Conservation (phyloP, 345 rosid genomes). For the Trapa bicornis region DNA sequence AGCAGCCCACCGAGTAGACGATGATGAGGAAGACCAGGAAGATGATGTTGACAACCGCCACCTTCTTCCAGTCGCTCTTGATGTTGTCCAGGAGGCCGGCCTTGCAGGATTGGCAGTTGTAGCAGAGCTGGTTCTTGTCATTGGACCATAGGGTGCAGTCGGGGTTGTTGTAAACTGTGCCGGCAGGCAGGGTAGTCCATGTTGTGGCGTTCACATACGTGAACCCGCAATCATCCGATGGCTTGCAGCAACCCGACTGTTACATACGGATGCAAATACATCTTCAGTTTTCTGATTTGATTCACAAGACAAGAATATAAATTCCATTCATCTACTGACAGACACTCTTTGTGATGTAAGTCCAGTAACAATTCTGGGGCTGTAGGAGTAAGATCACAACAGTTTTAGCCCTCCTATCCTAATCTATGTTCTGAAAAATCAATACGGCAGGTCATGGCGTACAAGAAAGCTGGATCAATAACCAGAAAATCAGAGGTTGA, state of each 20-base stretch:
- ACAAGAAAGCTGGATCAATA: too few relatives aligned
- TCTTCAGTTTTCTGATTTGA: too few relatives aligned
- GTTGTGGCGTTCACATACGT: constrained; percentile 8
- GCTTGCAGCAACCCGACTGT: constrained; percentile 35
- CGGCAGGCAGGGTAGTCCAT: constrained; percentile 4
- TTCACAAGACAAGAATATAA: too few relatives aligned
- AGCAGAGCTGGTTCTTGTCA: constrained; percentile 9
- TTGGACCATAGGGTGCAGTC: constrained; percentile 13
- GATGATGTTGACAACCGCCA: constrained; percentile 24
- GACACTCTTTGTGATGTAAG: too few relatives aligned
- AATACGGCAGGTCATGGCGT: too few relatives aligned
- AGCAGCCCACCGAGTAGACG: constrained; percentile 36
- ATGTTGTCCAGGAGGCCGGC: constrained; percentile 16
- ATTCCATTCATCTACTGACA: too few relatives aligned
- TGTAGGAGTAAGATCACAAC: too few relatives aligned
- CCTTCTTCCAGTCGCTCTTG: constrained; percentile 16
- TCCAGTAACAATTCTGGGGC: too few relatives aligned
- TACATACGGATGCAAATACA: neutral
- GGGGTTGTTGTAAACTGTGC: neutral
- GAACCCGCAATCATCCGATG: constrained; percentile 14
- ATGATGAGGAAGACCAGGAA: constrained; percentile 30
- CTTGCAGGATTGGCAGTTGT: constrained; percentile 24
- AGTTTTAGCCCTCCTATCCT: too few relatives aligned
- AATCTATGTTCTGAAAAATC: too few relatives aligned
- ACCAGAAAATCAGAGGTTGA: neutral